Evolutionary conservation across 495 filamentous ascomycete genomes (phyloP), one percentile per base, ranked within the genome.

Genomic region (Aspergillus taichungensis): DNA sequence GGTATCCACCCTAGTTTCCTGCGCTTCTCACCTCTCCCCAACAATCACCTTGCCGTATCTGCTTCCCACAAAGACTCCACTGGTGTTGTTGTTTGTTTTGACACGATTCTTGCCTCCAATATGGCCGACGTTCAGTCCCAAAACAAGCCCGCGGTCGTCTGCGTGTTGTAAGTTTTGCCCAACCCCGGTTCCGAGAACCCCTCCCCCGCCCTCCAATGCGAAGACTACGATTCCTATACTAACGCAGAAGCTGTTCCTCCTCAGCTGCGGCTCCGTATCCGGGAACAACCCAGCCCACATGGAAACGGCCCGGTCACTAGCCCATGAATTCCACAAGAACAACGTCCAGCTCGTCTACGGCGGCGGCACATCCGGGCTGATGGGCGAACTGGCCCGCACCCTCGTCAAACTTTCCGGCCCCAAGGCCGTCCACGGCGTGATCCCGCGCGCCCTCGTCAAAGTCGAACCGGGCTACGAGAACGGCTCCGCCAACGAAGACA

Each of bases 361-460:
- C 56, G 92, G 94, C 47, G 92, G 92, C 55, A 95, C 94, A 12
- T 79, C 84, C 6, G 92, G 92, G 6, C 73, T 98, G 14, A 98
- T 98, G 92, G 92, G 92, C 52, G 88, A 94, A 52, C 56, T 98
- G 0, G 87, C 92, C 28, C 78, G 79, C 36, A 90, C 88, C 0
- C 80, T 97, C n/a, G 87, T 94, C 55, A 72, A 79, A 0, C 81
- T 96, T 34, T 81, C 83, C 13, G 94, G 92, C 0, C 87, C 88
- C 1, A 57, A 79, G 46, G 69, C 85, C 4, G 92, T 97, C 13
- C 91, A 94, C 73, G 92, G 92, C 47, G 83, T 98, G 53, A 94
- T 98, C 49, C 92, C 92, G 0, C 72, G 78, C 5, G 82, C 94
- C 1, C 79, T 98, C 1, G 76, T 96, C n/a, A 76, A 78, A 45